A percentile compares a stretch with the other conserved stretches of the same genome.
These are phyloP conservation scores for Thelephora terrestris DNA, from an alignment of 1,284 basidiomycete species.

Conservation along the genomic window DNA sequence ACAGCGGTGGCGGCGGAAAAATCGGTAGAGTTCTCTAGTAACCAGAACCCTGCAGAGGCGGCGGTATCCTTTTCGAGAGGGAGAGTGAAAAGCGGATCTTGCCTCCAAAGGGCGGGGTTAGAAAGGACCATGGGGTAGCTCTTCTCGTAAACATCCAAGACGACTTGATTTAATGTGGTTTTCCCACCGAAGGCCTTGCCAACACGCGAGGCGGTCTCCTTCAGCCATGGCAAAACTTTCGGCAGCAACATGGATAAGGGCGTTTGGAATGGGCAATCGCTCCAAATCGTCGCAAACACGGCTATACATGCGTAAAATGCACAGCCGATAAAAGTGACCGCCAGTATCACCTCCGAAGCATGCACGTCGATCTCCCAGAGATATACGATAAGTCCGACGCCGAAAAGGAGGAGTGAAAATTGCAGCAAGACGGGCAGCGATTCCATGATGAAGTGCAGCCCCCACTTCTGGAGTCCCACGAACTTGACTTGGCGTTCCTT, in stretches of 20 bases:
- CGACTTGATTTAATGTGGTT: too few species aligned
- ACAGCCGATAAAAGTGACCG: neutral
- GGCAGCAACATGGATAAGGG: neutral
- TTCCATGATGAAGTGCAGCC: neutral
- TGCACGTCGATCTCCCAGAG: neutral
- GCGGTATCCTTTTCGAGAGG: too few species aligned
- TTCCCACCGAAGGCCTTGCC: too few species aligned
- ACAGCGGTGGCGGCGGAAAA: too few species aligned
- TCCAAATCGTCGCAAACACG: neutral
- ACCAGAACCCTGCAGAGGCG: too few species aligned
- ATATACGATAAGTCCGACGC: neutral
- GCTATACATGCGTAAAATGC: neutral
- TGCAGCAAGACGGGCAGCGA: neutral
- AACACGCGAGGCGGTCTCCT: too few species aligned
- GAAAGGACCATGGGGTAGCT: too few species aligned
- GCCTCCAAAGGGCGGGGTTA: too few species aligned
- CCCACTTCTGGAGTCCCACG: slow-evolving; percentile 1
- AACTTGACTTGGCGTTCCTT: neutral
- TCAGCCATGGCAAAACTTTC: too few species aligned
- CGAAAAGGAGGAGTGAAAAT: slow-evolving; percentile 3
- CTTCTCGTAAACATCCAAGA: too few species aligned
- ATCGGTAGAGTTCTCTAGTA: too few species aligned
- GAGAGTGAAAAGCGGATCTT: too few species aligned
- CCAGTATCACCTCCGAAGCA: neutral
- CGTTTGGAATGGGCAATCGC: neutral